These are phyloP conservation scores for Dictyostelium purpureum DNA, from an alignment of 78 protist species.

Conservation along the genomic window DNA sequence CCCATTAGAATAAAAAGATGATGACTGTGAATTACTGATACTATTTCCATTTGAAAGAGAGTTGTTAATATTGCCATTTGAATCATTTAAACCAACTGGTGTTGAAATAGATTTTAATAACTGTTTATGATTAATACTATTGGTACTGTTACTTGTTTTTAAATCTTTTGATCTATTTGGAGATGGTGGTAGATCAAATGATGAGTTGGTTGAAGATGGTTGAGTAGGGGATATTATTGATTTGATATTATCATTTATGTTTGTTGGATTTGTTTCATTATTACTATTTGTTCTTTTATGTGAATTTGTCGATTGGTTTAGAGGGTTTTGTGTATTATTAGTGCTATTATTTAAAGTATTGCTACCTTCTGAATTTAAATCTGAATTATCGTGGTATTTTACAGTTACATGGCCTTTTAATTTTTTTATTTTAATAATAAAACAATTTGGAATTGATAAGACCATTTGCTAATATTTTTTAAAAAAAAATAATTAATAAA, in stretches of 20 bases:
- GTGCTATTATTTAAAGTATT: background rate
- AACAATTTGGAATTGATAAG: slow-evolving; percentile 24
- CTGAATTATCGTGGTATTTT: slow-evolving; percentile 72
- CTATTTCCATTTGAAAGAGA: too few species aligned
- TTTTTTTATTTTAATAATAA: slow-evolving; percentile 40
- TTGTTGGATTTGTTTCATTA: background rate
- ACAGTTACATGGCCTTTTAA: slow-evolving; percentile 75
- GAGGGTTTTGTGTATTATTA: background rate
- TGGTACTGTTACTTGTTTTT: background rate
- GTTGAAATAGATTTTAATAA: slow-evolving; percentile 3
- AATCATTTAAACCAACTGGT: background rate
- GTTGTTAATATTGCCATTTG: background rate
- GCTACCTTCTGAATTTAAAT: too few species aligned
- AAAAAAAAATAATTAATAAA: background rate
- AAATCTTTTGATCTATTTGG: background rate
- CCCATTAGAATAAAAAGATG: background rate
- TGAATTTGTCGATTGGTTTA: too few species aligned
- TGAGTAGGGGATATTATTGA: background rate
- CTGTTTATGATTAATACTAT: background rate
- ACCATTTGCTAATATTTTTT: background rate
- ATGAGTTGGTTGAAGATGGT: too few species aligned
- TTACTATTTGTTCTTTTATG: background rate
- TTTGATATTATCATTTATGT: background rate
- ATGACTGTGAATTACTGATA: background rate
- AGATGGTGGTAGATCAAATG: background rate